Evolutionary conservation across 306 rosid species (phyloP), one percentile per base, ranked within the genome.

Genomic region (Benincasa hispida): DNA sequence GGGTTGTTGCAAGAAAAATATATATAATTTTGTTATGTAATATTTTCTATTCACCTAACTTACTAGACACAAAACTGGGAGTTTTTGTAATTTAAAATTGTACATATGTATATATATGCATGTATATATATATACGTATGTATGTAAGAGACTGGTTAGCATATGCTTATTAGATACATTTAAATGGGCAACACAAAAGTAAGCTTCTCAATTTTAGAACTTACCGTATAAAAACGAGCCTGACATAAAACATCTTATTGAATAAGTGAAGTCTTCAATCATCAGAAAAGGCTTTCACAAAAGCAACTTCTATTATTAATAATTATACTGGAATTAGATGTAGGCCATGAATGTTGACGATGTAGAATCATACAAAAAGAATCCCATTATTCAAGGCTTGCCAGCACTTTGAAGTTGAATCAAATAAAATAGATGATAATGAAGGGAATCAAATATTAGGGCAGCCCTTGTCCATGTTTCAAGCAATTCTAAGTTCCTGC

Each of bases 401-500:
- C 19, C 32, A 37, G 34, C 41, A n/a, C 30, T 67, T n/a, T n/a
- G n/a, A n/a, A n/a, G n/a, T n/a, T 21, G 74, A 67, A 67, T 39
- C 48, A 65, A 10, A 34, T 3, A 3, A 25, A 34, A 65, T 37
- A 25, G 51, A 39, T 10, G 51, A 66, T 37, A 66, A 35, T 35
- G 50, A 35, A 35, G 30, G 72, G 17, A 37, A 37, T 41, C 45
- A n/a, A 67, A 39, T 41, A 68, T 68, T 5, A 9, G 30, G 12
- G 34, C 8, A 22, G 42, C 42, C 22, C 11, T 67, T 11, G 32
- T 12, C 19, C 32, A 39, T 11, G 55, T n/a, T 83, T 90, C 88
- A 90, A 70, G 81, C 83, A 83, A 89, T 72, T 86, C 89, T 82
- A 28, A 94, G 89, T 75, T 83, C 85, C 84, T 94, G 98, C 68